Base-by-base conservation (phyloP, 2,329 filamentous ascomycete species). In the Paraphoma chrysanthemicola region DNA sequence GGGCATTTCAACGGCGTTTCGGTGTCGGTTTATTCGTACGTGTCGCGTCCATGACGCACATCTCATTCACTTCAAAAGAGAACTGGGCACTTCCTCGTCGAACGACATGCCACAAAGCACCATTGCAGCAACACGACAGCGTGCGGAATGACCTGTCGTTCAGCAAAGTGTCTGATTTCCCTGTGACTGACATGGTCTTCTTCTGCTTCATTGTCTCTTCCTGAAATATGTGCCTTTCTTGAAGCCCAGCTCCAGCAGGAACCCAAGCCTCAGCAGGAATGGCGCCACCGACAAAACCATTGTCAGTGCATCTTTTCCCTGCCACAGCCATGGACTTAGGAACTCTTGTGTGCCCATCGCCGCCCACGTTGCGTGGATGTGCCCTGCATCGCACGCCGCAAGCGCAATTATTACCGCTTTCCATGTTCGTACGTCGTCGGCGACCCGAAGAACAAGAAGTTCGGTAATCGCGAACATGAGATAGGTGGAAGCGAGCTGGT, bases 401-500 rank as follows among this genome's bases (percentile, higher is more conserved):
- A 93, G 79, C 31, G 85, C 88, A 29, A 89, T 77, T 7, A 93
- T 79, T 11, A 93, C 80, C 1, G 85, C 81, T 61, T 80, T 82
- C 91, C 91, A 94, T 46, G 93, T 89, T 18, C 81, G 80, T 23
- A 89, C 69, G 73, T 93, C 88, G 31, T 80, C 80, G 8, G 90
- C 90, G 8, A 85, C 82, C 29, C 91, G 86, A 59, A 94, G 82
- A 10, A 93, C 87, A 17, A 93, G 76, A 1, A 88, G 90, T 77
- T 94, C 89, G 77, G 90, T 92, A 69, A 93, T 78, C 29, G 90
- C 87, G 76, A 93, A 92, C 54, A 91, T 83, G 39, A 93, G 73
- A 78, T 93, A 94, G 51, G 92, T 81, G 71, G 92, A 92, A 23
- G 88, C 89, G 39, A 94, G 85, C 77, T 93, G 90, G 36, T 87